Evolutionary conservation across 2,329 filamentous ascomycete genomes (phyloP), one percentile per base, ranked within the genome.

Genomic region (Lecanosticta acicola): DNA sequence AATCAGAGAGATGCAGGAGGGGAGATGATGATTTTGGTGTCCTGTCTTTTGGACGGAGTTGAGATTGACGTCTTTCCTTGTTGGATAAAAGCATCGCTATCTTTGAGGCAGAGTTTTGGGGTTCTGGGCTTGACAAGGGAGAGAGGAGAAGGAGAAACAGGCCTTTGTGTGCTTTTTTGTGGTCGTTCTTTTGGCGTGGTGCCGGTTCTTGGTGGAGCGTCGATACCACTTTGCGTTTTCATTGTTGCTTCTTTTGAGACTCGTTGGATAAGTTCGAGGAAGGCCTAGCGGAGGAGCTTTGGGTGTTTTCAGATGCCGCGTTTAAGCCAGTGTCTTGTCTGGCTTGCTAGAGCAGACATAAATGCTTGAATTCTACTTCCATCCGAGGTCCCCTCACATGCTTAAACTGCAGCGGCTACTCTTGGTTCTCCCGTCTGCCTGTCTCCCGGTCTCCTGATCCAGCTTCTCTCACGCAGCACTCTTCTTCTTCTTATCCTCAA

Each of bases 401-500:
- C n/a, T n/a, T n/a, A n/a, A n/a, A n/a, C n/a, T n/a, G n/a, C n/a
- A n/a, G n/a, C n/a, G n/a, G n/a, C n/a, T n/a, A n/a, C n/a, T n/a
- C n/a, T n/a, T n/a, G n/a, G n/a, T n/a, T n/a, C n/a, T n/a, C n/a
- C n/a, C n/a, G n/a, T n/a, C 39, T 41, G 18, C 20, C 20, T 20
- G 21, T 13, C 37, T 21, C 35, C 16, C 16, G 16, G 8, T 17
- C 11, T 18, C 5, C 35, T 19, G 11, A 10, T 37, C 35, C 11
- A 9, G 8, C 8, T 16, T 8, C 19, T 20, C 26, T 41, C 24
- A 37, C 24, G 26, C 16, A 3, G 16, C 46, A 39, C 41, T 66
- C 55, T 94, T 94, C 80, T 93, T 93, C 75, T 88, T 89, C 80
- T 95, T 96, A 66, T 96, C 91, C 69, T 97, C 91, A 35, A 97